Conservation (phyloP, 2,329 filamentous ascomycete genomes). For the Claviceps monticola region DNA sequence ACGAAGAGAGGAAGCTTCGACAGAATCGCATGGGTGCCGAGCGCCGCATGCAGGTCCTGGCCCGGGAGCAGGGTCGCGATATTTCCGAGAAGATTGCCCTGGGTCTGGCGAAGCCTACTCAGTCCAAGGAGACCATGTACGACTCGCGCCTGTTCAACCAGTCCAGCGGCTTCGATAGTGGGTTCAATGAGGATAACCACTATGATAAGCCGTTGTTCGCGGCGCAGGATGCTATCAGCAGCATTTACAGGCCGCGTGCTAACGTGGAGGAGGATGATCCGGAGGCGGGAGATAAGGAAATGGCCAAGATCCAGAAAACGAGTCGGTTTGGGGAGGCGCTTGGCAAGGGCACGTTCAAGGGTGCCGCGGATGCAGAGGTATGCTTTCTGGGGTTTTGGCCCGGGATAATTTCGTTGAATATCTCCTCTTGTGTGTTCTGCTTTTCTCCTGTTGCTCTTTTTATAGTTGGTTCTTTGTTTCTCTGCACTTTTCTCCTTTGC, state of each 20-base stretch:
- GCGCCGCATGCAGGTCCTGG: slow-evolving; percentile 80
- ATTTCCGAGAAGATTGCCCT: slow-evolving; percentile 95
- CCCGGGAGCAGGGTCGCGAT: slow-evolving; percentile 88
- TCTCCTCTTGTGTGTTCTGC: too few species aligned
- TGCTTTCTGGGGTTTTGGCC: slow-evolving; percentile 16
- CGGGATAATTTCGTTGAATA: too few species aligned
- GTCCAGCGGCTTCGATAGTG: slow-evolving; percentile 75
- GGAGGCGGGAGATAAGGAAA: slow-evolving; percentile 64
- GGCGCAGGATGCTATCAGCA: slow-evolving; percentile 85
- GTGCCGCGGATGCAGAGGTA: slow-evolving; percentile 68
- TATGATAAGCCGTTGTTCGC: slow-evolving; percentile 97
- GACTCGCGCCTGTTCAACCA: slow-evolving; percentile 94
- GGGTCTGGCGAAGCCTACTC: slow-evolving; percentile 86
- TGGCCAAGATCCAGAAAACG: slow-evolving; percentile 76
- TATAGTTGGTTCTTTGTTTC: too few species aligned
- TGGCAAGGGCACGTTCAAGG: slow-evolving; percentile 84
- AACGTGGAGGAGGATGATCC: slow-evolving; percentile 67
- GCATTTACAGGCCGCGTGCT: slow-evolving; percentile 75
- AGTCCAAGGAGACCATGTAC: slow-evolving; percentile 89
- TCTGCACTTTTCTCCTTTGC: too few species aligned
- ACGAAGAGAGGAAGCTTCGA: slow-evolving; percentile 78
- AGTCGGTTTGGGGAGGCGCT: slow-evolving; percentile 76
- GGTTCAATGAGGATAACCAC: slow-evolving; percentile 93
- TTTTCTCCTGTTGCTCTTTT: too few species aligned
- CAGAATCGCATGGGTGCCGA: slow-evolving; percentile 95